Evolutionary conservation across 768 basidiomycete genomes (phyloP).

Genomic region (Nevesoporus exiguus): DNA sequence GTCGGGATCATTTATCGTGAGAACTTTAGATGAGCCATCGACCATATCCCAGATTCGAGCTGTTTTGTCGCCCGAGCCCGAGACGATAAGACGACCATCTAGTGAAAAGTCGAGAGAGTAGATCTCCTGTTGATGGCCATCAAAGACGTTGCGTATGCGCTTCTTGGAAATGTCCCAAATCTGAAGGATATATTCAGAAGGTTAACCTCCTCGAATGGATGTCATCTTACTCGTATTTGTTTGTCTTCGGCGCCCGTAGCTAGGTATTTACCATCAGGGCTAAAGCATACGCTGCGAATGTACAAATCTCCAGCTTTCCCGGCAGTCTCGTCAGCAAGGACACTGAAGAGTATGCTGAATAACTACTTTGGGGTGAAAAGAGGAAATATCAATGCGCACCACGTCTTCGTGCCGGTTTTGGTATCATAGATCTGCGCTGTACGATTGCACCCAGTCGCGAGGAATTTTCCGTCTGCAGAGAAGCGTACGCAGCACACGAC

Average conservation of each 20-base stretch:
- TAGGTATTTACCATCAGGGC: conserved; percentile 65
- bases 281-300: conserved; percentile 82
- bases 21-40: conserved; percentile 32
- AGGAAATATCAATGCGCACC: conserved; percentile 45
- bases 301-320: conserved; percentile 80
- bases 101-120: conserved; percentile 89
- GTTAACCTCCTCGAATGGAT: not conserved
- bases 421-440: conserved; percentile 95
- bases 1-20: conserved; percentile 48
- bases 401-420: conserved; percentile 79
- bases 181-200: conserved; percentile 37
- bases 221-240: conserved; percentile 70
- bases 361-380: conserved; percentile 4
- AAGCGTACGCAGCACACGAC: conserved; percentile 91
- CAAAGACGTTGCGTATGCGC: conserved; percentile 74
- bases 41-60: conserved; percentile 71
- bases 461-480: conserved; percentile 87
- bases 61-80: conserved; percentile 76
- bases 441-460: conserved; percentile 95
- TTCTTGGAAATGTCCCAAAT: conserved; percentile 90
- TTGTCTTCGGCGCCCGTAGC: conserved; percentile 90
- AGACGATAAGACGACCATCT: conserved; percentile 85
- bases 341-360: conserved; percentile 39
- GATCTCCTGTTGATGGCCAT: conserved; percentile 90
- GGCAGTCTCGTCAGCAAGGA: conserved; percentile 73